Conservation (phyloP, 192 early-diverging fungal species). For the Ambispora gerdemannii region DNA sequence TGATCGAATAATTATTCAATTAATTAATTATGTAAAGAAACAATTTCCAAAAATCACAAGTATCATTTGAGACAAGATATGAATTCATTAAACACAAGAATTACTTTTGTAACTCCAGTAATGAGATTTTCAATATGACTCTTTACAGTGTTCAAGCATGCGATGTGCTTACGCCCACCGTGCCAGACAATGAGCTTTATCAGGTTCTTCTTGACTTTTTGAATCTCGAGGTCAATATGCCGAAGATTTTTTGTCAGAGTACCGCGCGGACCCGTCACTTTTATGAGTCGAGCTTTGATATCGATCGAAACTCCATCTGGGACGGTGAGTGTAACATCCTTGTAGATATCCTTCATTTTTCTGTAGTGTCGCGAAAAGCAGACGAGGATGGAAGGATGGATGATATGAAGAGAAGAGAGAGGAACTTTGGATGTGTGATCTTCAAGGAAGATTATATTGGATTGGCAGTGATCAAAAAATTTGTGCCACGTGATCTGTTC, state of each 20-base stretch:
- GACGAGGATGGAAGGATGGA: neutral
- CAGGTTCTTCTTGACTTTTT: slow-evolving; percentile 62
- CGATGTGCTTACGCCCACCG: slow-evolving; percentile 95
- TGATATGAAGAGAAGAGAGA: too few species aligned
- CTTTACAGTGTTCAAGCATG: slow-evolving; percentile 96
- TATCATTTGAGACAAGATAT: too few species aligned
- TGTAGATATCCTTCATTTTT: slow-evolving; percentile 88
- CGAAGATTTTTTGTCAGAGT: slow-evolving; percentile 82
- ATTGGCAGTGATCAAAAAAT: too few species aligned
- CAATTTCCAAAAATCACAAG: too few species aligned
- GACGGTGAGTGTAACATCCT: slow-evolving; percentile 85
- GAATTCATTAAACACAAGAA: neutral
- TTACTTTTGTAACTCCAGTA: slow-evolving; percentile 91
- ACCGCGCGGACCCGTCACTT: slow-evolving; percentile 91
- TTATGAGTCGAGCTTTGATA: slow-evolving; percentile 86
- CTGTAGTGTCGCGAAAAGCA: neutral
- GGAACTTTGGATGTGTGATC: too few species aligned
- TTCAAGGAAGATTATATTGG: too few species aligned
- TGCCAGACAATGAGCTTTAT: slow-evolving; percentile 90
- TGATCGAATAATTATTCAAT: too few species aligned
- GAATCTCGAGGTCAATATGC: slow-evolving; percentile 92
- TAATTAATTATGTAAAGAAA: too few species aligned
- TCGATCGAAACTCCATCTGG: slow-evolving; percentile 82
- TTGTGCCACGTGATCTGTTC: too few species aligned
- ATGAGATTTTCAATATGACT: slow-evolving; percentile 97